phyloP scores from a whole-genome alignment of 1,139 yeast species.

The Taphrina deformans region DNA sequence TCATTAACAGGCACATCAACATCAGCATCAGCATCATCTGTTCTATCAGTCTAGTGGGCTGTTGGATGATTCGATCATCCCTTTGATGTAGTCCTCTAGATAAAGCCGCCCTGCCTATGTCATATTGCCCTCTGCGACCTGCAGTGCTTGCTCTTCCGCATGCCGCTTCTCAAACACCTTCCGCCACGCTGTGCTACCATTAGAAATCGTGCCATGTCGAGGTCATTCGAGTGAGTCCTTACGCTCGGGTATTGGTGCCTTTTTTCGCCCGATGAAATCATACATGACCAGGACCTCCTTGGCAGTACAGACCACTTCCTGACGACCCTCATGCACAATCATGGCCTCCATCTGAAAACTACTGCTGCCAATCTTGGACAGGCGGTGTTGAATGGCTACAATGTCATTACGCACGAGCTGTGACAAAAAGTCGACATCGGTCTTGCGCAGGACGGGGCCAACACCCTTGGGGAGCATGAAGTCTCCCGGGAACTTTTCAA shows the following conservation, averaged over 20 bases:
- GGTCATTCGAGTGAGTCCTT: background rate
- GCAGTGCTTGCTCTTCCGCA: background rate
- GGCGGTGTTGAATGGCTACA: conserved; percentile 17
- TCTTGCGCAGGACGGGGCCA: conserved; percentile 23
- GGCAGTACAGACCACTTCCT: conserved; percentile 16
- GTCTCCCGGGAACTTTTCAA: conserved; percentile 6
- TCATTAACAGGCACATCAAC: too few species aligned
- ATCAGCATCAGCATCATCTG: too few species aligned
- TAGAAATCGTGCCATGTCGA: too few species aligned
- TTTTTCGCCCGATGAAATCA: conserved; percentile 10
- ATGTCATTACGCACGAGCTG: conserved; percentile 28
- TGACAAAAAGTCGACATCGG: conserved; percentile 12
- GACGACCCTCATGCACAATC: conserved; percentile 16
- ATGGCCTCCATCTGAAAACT: conserved; percentile 16
- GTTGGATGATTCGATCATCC: too few species aligned
- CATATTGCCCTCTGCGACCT: too few species aligned
- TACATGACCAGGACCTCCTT: conserved; percentile 27
- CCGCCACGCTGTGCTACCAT: conserved; percentile 2
- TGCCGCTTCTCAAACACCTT: background rate
- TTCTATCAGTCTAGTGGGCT: too few species aligned
- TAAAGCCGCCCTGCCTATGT: too few species aligned
- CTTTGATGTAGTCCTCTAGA: too few species aligned
- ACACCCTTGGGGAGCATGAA: conserved; percentile 18
- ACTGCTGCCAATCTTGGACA: conserved; percentile 5
- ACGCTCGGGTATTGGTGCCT: conserved; percentile 26